phyloP scores from a whole-genome alignment of 2,329 filamentous ascomycete genomes.

The Nemania sp. region DNA sequence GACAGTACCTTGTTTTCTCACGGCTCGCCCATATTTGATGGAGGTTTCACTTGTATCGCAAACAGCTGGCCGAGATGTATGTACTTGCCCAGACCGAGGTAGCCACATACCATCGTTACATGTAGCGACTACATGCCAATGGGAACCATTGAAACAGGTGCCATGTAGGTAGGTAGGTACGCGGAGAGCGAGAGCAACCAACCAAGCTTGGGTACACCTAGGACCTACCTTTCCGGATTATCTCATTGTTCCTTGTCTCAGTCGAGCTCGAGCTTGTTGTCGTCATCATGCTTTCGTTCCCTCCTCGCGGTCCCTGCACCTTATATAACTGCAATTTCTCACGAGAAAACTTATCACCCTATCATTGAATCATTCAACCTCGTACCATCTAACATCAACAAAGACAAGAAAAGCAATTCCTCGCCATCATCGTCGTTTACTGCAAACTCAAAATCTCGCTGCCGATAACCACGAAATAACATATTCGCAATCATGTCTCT shows the following conservation, averaged over 20 bases:
- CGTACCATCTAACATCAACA: constrained; percentile 14
- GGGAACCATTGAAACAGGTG: neutral
- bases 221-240: constrained; percentile 17
- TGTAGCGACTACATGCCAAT: too few species aligned
- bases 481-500: constrained; percentile 57
- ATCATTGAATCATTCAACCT: neutral
- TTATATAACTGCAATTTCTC: constrained; percentile 21
- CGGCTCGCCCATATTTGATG: too few species aligned
- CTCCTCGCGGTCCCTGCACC: constrained; percentile 11
- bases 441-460: neutral
- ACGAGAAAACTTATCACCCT: neutral
- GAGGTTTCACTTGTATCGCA: too few species aligned
- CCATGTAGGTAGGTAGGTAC: too few species aligned
- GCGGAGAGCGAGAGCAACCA: too few species aligned
- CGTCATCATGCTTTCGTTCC: constrained; percentile 25
- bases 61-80: too few species aligned
- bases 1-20: neutral
- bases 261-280: constrained; percentile 16
- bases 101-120: too few species aligned
- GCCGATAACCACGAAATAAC: constrained; percentile 17
- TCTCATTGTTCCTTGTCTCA: constrained; percentile 27
- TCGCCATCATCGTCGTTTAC: neutral
- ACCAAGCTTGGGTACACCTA: neutral
- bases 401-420: constrained; percentile 11
- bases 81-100: too few species aligned